Conservation (phyloP, 257 asterid genomes). For the Schizonepeta tenuifolia region DNA sequence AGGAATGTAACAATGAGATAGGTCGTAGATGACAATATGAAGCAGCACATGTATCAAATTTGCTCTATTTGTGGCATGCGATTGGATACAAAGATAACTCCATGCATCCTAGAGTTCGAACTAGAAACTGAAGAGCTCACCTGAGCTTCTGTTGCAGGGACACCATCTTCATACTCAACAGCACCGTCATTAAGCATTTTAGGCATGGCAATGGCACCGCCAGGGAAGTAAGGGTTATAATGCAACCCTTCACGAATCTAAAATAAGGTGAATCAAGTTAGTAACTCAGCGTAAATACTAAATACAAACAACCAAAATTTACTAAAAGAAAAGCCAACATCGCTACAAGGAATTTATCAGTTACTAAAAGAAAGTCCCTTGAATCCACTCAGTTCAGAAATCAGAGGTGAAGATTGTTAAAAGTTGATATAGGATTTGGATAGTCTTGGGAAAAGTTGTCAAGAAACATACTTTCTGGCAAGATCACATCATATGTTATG, state of each 20-base stretch:
- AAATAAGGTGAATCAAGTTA: conserved; percentile 29
- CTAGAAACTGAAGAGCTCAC: conserved; percentile 32
- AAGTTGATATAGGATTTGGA: background rate
- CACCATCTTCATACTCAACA: conserved; percentile 80
- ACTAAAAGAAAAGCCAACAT: conserved; percentile 5
- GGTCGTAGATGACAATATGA: background rate
- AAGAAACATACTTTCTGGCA: conserved; percentile 4
- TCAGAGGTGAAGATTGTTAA: background rate
- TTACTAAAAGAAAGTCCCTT: background rate
- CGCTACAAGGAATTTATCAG: background rate
- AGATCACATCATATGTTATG: background rate
- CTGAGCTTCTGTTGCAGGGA: conserved; percentile 87
- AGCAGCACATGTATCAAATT: background rate
- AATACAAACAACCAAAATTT: conserved; percentile 2
- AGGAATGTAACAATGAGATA: conserved; percentile 8
- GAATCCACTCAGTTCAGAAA: conserved; percentile 2
- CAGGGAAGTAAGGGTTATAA: conserved; percentile 84
- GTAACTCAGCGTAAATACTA: conserved; percentile 1
- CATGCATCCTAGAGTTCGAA: conserved; percentile 3
- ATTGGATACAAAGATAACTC: background rate
- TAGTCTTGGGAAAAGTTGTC: background rate
- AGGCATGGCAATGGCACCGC: conserved; percentile 91
- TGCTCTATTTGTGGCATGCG: too few species aligned
- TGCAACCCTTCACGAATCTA: conserved; percentile 85
- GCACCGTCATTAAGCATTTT: conserved; percentile 88